Evolutionary conservation across 371 early-diverging fungal genomes (phyloP).

Genomic region (Parasitella parasitica): DNA sequence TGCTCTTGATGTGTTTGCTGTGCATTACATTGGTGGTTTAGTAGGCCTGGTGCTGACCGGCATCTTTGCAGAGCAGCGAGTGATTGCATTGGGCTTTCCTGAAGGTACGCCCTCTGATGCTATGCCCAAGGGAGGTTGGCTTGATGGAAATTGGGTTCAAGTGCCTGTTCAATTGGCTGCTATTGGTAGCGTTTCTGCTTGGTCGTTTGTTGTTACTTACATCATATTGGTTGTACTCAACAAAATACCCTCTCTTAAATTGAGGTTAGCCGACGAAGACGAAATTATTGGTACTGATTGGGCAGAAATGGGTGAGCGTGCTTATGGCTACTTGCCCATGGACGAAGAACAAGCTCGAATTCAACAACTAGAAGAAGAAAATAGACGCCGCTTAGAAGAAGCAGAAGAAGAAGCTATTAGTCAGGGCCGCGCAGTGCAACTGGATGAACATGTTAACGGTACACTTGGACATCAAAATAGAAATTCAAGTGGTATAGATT

Average conservation of each 20-base stretch:
- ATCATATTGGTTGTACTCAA: slow-evolving; percentile 55
- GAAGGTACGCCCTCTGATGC: slow-evolving; percentile 51
- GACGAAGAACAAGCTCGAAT: slow-evolving; percentile 30
- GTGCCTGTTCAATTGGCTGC: slow-evolving; percentile 63
- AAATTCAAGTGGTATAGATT: slow-evolving; percentile 4
- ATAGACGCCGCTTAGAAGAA: background rate
- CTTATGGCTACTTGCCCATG: slow-evolving; percentile 55
- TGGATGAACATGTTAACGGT: slow-evolving; percentile 12
- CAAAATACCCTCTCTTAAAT: slow-evolving; percentile 48
- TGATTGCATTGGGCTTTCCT: slow-evolving; percentile 62
- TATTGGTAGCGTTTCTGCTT: slow-evolving; percentile 54
- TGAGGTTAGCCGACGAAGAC: slow-evolving; percentile 60
- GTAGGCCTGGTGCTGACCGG: slow-evolving; percentile 72
- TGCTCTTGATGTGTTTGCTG: slow-evolving; percentile 71
- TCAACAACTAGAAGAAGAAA: slow-evolving; percentile 8
- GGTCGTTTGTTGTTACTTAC: slow-evolving; percentile 63
- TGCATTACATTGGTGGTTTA: slow-evolving; percentile 75
- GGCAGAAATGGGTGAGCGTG: slow-evolving; percentile 71
- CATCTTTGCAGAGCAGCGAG: slow-evolving; percentile 64
- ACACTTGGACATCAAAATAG: background rate
- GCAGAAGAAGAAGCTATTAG: slow-evolving; percentile 1
- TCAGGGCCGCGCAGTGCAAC: background rate
- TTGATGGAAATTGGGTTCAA: slow-evolving; percentile 67
- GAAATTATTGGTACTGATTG: slow-evolving; percentile 63
- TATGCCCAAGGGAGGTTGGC: slow-evolving; percentile 63